Evolutionary conservation across 1,284 basidiomycete genomes (phyloP), one percentile per base, ranked within the genome.

Genomic region (Apiotrichum akiyoshidainum): DNA sequence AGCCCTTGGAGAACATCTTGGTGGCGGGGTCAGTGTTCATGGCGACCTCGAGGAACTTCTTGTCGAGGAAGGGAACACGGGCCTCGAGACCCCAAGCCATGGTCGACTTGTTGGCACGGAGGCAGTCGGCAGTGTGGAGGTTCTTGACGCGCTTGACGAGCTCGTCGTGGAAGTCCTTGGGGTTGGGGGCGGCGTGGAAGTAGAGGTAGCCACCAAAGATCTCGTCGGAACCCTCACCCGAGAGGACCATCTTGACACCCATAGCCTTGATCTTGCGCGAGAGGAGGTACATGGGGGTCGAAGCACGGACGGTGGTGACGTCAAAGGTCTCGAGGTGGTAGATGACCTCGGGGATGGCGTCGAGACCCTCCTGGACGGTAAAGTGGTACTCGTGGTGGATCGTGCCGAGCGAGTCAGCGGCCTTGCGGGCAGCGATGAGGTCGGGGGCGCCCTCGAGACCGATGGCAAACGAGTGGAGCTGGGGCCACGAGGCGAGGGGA

Each of bases 51-150:
- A 99, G 83, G 85, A 99, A 99, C 37, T 85, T 80, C 81, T 94
- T 97, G 83, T 99, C 96, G 56, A 99, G 85, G 87, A 99, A 99
- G 16, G 96, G 96, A 2, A 99, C 96, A 58, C 96, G 91, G 6
- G 95, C 94, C 79, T 99, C 96, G 54, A 99, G 85, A 65, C 96
- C 96, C 95, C 96, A 99, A 1, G 96, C 96, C 96, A 99, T 99
- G 10, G 96, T 99, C 48, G 92, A 94, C 75, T 89, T 92, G 86
- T 99, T 99, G 63, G 96, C 96, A 61, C 96, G 87, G 62, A 99
- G 83, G 79, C 96, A 99, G 77, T 99, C 96, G 42, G 96, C 84
- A 2, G 95, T 98, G 80, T 99, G 95, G 55, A 99, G 82, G 83
- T 98, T 95, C 82, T 99, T 99, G 69, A 98, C 93, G 45, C 96